Percentiles rank a stretch among this genome's conserved stretches.
Conservation (phyloP, 1,284 basidiomycete species). For the Papiliotrema flavescens region DNA sequence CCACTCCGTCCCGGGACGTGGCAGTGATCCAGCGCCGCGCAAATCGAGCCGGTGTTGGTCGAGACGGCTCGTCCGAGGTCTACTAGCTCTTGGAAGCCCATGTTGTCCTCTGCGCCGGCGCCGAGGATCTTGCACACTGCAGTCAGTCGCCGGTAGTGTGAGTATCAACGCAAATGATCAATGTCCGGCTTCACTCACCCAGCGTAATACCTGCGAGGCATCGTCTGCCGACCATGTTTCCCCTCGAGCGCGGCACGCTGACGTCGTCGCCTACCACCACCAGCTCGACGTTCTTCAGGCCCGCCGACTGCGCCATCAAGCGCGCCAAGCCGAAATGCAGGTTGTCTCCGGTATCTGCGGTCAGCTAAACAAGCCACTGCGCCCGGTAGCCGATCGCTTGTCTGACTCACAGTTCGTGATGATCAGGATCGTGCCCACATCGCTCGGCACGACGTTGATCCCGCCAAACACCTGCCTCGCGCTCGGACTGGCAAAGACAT, state of each 20-base stretch:
- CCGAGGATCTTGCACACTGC: conserved; percentile 46
- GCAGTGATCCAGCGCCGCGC: conserved; percentile 52
- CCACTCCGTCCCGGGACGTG: conserved; percentile 52
- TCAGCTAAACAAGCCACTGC: background rate
- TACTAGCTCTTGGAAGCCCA: conserved; percentile 35
- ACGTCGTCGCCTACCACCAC: conserved; percentile 54
- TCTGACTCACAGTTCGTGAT: conserved; percentile 50
- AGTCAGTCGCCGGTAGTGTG: background rate
- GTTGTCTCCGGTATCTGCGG: conserved; percentile 50
- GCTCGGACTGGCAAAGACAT: conserved; percentile 54
- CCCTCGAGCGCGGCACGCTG: conserved; percentile 50
- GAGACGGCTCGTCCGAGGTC: conserved; percentile 35
- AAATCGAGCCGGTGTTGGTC: conserved; percentile 50
- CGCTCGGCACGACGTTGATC: conserved; percentile 49
- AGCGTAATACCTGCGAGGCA: conserved; percentile 51
- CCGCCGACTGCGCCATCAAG: conserved; percentile 38
- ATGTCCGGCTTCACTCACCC: conserved; percentile 13
- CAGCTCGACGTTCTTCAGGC: conserved; percentile 49
- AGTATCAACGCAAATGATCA: background rate
- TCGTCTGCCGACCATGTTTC: conserved; percentile 52
- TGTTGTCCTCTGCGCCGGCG: conserved; percentile 35
- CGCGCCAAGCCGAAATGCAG: conserved; percentile 52
- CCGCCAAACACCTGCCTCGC: conserved; percentile 52
- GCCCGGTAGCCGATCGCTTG: background rate
- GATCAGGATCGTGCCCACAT: conserved; percentile 48